Evolutionary conservation across 805 yeast genomes (phyloP), one percentile per base, ranked within the genome.

Genomic region (Yamadazyma ubonensis): DNA sequence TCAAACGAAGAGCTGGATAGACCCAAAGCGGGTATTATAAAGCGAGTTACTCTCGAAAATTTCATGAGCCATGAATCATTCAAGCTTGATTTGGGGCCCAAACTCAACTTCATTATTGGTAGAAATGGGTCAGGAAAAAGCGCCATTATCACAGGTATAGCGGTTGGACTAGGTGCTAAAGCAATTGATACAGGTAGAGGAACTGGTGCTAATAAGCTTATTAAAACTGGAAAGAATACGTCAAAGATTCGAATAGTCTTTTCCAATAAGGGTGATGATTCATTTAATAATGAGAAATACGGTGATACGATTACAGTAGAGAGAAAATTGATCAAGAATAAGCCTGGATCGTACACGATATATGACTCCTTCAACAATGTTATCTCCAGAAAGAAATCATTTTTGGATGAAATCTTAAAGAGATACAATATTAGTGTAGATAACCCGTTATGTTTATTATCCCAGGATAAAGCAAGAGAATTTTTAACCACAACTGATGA

Each of bases 391-490:
- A 84, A 81, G 52, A 83, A 80, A 43, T 68, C 71, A 21, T 84
- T 81, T 10, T 61, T 93, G 21, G 87, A 79, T 48, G 75, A 74
- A 4, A 81, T 93, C 2, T 62, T 89, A 33, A 80, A 77, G 48
- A 76, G 73, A 46, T 88, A 83, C 55, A 80, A 83, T 32, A 81
- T 91, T 30, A 81, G 86, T 5, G 83, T 93, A 18, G 90, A 81
- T 51, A 93, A 93, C 51, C 96, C 97, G 5, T 78, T 93, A 76
- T 86, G 96, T 2, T 86, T 93, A 53, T 69, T 93, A 36, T 87
- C 96, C 1, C 99, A 93, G 59, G 97, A 93, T 51, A 86, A 83
- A 44, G 98, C 99, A 2, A 78, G 96, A 49, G 84, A 90, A 11
- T 93, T 93, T 55, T 65, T 93, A 46, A 84, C 95, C 0, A 78